phyloP scores from a whole-genome alignment of 106 monocot genomes.

The Acorus calamus region DNA sequence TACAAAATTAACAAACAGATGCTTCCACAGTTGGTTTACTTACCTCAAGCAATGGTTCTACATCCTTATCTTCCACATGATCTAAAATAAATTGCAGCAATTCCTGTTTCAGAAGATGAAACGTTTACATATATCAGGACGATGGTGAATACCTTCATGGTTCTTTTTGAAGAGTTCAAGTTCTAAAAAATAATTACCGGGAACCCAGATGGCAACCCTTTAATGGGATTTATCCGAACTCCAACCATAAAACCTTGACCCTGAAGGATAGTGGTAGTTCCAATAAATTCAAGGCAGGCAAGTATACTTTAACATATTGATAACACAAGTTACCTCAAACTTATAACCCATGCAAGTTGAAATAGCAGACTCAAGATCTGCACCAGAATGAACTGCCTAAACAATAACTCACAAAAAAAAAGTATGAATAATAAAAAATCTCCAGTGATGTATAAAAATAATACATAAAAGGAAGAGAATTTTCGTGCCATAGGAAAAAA shows the following conservation, averaged over 20 bases:
- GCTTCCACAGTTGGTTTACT: slow-evolving; percentile 1
- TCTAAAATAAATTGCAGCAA: slow-evolving; percentile 57
- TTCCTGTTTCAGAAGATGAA: slow-evolving; percentile 29
- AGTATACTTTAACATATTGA: slow-evolving; percentile 4
- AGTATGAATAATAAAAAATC: not conserved
- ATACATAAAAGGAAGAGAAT: not conserved
- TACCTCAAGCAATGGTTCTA: slow-evolving; percentile 86
- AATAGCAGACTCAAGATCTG: slow-evolving; percentile 97
- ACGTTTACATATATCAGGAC: not conserved
- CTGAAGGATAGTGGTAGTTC: slow-evolving; percentile 26
- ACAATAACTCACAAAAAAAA: not conserved
- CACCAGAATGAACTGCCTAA: slow-evolving; percentile 98
- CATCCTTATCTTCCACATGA: slow-evolving; percentile 73
- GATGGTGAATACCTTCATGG: not conserved
- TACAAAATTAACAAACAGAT: too few species aligned
- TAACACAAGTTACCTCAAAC: slow-evolving; percentile 44
- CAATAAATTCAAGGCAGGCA: not conserved
- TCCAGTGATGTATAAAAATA: not conserved
- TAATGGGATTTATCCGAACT: slow-evolving; percentile 86
- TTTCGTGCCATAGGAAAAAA: not conserved
- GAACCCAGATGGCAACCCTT: slow-evolving; percentile 82
- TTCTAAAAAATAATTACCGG: slow-evolving; percentile 36
- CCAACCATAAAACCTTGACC: slow-evolving; percentile 99
- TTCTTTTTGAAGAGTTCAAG: not conserved
- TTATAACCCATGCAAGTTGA: slow-evolving; percentile 92